Percentiles rank a stretch among this genome's conserved stretches.
Evolutionary conservation across 345 rosid species (phyloP).

Genomic region (Linum lewisii): DNA sequence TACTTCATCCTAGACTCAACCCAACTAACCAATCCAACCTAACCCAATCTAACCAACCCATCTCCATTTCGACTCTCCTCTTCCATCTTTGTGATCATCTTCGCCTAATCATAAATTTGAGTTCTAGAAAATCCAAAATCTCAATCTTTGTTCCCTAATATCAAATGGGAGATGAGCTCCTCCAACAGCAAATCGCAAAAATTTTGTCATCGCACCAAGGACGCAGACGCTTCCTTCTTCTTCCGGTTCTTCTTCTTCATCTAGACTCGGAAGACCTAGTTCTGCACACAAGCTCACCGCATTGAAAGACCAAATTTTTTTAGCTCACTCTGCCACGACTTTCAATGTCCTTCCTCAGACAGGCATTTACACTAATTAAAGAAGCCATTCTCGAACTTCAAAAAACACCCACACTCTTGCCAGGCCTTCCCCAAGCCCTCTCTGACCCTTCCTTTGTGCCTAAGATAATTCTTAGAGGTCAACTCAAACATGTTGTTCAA

Average conservation of each 20-base stretch:
- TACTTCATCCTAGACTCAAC: too few species aligned
- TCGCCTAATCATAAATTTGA: too few species aligned
- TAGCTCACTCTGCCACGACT: conserved; percentile 20
- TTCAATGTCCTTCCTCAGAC: conserved; percentile 82
- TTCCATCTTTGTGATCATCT: too few species aligned
- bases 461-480: conserved; percentile 47
- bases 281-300: conserved; percentile 52
- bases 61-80: too few species aligned
- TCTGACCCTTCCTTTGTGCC: conserved; percentile 32
- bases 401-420: conserved; percentile 66
- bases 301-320: conserved; percentile 42
- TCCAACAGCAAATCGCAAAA: conserved; percentile 40
- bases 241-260: conserved; percentile 25
- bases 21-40: too few species aligned
- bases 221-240: conserved; percentile 22
- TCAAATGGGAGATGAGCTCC: conserved; percentile 33
- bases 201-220: conserved; percentile 70
- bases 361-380: conserved; percentile 74
- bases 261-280: conserved; percentile 29
- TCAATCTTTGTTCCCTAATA: background rate
- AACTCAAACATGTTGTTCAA: conserved; percentile 26
- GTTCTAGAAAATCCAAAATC: too few species aligned
- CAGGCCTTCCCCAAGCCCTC: conserved; percentile 21
- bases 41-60: too few species aligned
- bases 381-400: conserved; percentile 87